Evolutionary conservation across 208 protist genomes (phyloP).

Genomic region (Acanthamoeba royreba): DNA sequence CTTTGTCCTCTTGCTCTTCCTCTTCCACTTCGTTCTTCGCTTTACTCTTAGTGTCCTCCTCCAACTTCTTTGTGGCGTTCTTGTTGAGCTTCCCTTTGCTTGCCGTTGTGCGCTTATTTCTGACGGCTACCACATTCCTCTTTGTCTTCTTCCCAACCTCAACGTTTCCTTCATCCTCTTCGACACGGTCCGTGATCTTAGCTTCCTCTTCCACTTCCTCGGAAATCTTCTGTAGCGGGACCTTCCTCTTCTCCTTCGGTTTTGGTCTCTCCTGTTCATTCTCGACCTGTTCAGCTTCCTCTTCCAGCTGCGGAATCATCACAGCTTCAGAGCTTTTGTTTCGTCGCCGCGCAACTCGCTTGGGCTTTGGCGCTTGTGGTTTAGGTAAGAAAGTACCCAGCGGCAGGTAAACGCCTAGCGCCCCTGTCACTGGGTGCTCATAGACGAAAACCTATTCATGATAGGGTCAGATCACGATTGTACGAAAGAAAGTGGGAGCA

Average conservation of each 20-base stretch:
- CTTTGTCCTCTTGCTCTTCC: neutral
- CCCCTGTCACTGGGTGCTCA: neutral
- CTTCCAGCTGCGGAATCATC: neutral
- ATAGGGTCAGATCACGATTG: too few species aligned
- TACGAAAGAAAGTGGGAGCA: neutral
- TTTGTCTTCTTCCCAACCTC: neutral
- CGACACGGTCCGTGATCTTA: neutral
- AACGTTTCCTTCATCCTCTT: neutral
- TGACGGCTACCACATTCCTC: neutral
- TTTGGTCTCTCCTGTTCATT: neutral
- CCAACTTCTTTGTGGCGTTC: neutral
- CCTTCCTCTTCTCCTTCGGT: neutral
- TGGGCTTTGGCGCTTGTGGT: neutral
- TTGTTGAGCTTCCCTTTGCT: neutral
- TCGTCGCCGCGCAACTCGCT: neutral
- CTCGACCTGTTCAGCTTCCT: neutral
- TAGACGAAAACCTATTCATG: neutral
- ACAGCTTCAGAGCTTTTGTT: neutral
- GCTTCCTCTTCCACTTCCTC: neutral
- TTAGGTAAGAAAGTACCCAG: neutral
- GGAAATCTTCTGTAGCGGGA: neutral
- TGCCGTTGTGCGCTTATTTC: neutral
- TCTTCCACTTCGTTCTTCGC: neutral
- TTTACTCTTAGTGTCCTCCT: neutral
- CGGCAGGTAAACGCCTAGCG: neutral